Percentiles rank a stretch among this genome's conserved stretches.
These are phyloP conservation scores for Sugiyamaella sp. DNA, from an alignment of 1,139 yeast genomes.

Conservation along the genomic window DNA sequence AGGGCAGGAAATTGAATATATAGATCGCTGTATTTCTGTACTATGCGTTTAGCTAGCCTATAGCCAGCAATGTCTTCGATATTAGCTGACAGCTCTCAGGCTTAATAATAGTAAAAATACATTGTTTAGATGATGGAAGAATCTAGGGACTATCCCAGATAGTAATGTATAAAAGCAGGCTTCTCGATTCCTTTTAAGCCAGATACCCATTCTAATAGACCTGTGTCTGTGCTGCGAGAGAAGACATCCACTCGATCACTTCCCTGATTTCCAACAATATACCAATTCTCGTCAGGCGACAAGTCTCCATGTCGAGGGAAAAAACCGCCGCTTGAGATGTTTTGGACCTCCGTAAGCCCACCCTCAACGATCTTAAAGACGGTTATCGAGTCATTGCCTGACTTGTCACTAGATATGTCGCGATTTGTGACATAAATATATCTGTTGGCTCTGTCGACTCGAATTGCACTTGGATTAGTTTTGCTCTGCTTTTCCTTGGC, in stretches of 20 bases:
- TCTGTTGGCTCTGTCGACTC: slow-evolving; percentile 16
- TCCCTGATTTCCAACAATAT: slow-evolving; percentile 21
- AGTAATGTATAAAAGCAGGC: slow-evolving; percentile 14
- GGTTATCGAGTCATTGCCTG: slow-evolving; percentile 23
- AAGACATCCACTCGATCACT: slow-evolving; percentile 18
- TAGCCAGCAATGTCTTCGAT: too few species aligned
- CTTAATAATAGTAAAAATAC: too few species aligned
- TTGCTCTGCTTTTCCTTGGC: slow-evolving; percentile 8
- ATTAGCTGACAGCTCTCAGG: too few species aligned
- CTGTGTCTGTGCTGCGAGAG: slow-evolving; percentile 15
- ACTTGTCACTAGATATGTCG: slow-evolving; percentile 21
- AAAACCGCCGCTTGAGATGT: slow-evolving; percentile 19
- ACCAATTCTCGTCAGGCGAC: slow-evolving; percentile 22
- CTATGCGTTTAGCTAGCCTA: too few species aligned
- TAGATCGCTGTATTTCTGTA: too few species aligned
- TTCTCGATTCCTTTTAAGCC: slow-evolving; percentile 20
- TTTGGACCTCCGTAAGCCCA: slow-evolving; percentile 18
- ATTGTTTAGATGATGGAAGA: too few species aligned
- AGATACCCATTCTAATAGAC: slow-evolving; percentile 17
- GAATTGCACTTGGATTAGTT: slow-evolving; percentile 21
- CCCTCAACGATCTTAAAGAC: slow-evolving; percentile 18
- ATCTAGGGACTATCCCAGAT: background rate
- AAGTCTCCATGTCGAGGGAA: slow-evolving; percentile 23
- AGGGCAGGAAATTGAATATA: too few species aligned
- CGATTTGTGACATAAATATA: slow-evolving; percentile 23